Evolutionary conservation across 2,329 filamentous ascomycete genomes (phyloP), one percentile per base, ranked within the genome.

Genomic region (Akanthomyces dipterigenus): DNA sequence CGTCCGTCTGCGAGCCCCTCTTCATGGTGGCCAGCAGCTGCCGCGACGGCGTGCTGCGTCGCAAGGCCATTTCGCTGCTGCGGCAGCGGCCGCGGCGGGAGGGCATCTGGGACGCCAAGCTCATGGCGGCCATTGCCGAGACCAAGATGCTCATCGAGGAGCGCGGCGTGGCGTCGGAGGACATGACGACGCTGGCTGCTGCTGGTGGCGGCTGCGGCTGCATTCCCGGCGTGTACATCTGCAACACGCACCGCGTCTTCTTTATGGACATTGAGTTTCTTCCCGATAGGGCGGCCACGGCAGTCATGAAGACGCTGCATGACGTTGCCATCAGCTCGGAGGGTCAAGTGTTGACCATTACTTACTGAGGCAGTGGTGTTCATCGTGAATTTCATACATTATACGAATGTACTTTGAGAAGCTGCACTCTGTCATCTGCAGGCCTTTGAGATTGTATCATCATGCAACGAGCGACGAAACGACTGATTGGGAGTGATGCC

Each of bases 71-170:
- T 7, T 54, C 61, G 4, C 49, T 62, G 3, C 49, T 62, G 34
- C 46, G 61, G 20, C 43, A 51, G n/a, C 43, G 60, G 46, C 60
- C 60, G 24, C n/a, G 60, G 7, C 40, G 60, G 18, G 60, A 62
- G 46, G 55, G 61, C 18, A 53, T 62, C 22, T 62, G 61, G 61
- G 61, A 62, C 14, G 55, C 61, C 16, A 53, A 51, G 40, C 61
- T 62, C 40, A 58, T 58, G 31, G 61, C 61, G 12, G 55, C 61
- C n/a, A 57, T 62, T 46, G 55, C 55, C 12, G 61, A 62, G 55
- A 50, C 61, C 16, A 62, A 58, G 48, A 59, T 62, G 61, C 61
- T 46, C 9, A 55, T 62, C 9, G 61, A 62, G 22, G 61, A 62
- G 49, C 26, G 57, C 40, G 57, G 48, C 26, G 40, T 53, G 11